Conservation (phyloP, 495 filamentous ascomycete species). For the Jackrogersella minutella region DNA sequence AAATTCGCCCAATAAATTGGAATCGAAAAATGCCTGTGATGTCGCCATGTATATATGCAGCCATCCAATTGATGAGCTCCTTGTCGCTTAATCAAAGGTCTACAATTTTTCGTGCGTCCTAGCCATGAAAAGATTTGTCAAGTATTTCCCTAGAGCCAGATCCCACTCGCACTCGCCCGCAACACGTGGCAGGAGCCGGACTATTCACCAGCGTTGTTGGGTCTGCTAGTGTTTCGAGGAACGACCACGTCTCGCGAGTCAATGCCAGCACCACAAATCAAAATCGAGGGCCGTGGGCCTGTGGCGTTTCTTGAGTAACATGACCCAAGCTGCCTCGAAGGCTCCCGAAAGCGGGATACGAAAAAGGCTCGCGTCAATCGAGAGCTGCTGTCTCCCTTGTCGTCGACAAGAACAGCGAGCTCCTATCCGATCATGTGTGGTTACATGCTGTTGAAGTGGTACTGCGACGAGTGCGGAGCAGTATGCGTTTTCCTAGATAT, state of each 20-base stretch:
- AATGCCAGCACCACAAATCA: conserved; percentile 28
- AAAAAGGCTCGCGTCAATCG: conserved; percentile 15
- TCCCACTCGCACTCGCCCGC: conserved; percentile 29
- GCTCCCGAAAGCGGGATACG: conserved; percentile 28
- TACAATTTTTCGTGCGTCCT: conserved; percentile 19
- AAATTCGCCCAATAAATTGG: conserved; percentile 41
- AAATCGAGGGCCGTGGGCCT: conserved; percentile 23
- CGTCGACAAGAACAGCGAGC: conserved; percentile 18
- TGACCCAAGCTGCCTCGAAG: conserved; percentile 29
- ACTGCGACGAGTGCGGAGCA: conserved; percentile 47
- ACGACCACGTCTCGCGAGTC: conserved; percentile 38
- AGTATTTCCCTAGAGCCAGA: conserved; percentile 20
- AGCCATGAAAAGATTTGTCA: conserved; percentile 39
- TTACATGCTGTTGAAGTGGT: conserved; percentile 46
- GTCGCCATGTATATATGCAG: conserved; percentile 39
- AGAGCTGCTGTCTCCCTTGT: conserved; percentile 1
- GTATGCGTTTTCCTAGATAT: conserved; percentile 26
- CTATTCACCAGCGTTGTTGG: conserved; percentile 24
- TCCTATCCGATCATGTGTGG: conserved; percentile 35
- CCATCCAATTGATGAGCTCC: conserved; percentile 35
- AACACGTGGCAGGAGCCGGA: conserved; percentile 39
- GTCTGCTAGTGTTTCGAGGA: conserved; percentile 21
- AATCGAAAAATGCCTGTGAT: conserved; percentile 34
- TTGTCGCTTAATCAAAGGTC: conserved; percentile 23
- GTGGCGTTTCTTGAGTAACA: conserved; percentile 39